Evolutionary conservation across 352 stramenopile genomes (phyloP).

Genomic region (Sclerospora graminicola): DNA sequence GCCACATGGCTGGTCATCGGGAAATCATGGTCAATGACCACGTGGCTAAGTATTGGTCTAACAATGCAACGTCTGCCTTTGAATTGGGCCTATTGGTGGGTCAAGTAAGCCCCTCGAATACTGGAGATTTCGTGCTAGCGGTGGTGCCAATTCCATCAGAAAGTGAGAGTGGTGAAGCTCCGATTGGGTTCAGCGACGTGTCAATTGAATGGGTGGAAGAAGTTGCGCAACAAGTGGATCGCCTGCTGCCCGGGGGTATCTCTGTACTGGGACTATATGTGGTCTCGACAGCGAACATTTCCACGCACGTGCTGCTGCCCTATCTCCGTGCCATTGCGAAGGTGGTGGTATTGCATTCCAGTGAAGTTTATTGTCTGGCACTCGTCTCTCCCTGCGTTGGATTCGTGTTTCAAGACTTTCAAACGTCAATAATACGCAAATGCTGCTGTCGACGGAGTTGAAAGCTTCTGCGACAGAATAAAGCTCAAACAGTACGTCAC

Average conservation of each 20-base stretch:
- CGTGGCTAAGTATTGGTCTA: conserved; percentile 16
- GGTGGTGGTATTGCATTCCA: conserved; percentile 12
- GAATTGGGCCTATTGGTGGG: conserved; percentile 55
- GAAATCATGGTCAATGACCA: conserved; percentile 24
- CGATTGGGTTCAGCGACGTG: conserved; percentile 33
- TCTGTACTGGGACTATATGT: conserved; percentile 49
- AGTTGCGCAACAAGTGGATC: conserved; percentile 58
- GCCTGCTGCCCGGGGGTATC: conserved; percentile 48
- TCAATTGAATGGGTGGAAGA: conserved; percentile 58
- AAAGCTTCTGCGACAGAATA: conserved; percentile 10
- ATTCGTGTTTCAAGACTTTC: conserved; percentile 13
- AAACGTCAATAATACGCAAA: conserved; percentile 30
- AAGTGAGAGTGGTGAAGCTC: conserved; percentile 20
- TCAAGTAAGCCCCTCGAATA: conserved; percentile 28
- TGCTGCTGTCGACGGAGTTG: conserved; percentile 17
- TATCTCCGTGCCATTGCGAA: conserved; percentile 46
- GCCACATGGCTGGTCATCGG: conserved; percentile 21
- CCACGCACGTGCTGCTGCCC: conserved; percentile 28
- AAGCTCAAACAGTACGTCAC: conserved; percentile 34
- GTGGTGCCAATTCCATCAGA: conserved; percentile 42
- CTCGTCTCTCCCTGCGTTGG: conserved; percentile 20
- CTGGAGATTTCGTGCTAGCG: conserved; percentile 34
- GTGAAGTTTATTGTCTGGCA: conserved; percentile 33
- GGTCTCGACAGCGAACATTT: conserved; percentile 20
- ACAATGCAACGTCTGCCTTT: conserved; percentile 15